Evolutionary conservation across 2,329 filamentous ascomycete species (phyloP), one percentile per base, ranked within the genome.

Genomic region (Paramyrothecium sp.): DNA sequence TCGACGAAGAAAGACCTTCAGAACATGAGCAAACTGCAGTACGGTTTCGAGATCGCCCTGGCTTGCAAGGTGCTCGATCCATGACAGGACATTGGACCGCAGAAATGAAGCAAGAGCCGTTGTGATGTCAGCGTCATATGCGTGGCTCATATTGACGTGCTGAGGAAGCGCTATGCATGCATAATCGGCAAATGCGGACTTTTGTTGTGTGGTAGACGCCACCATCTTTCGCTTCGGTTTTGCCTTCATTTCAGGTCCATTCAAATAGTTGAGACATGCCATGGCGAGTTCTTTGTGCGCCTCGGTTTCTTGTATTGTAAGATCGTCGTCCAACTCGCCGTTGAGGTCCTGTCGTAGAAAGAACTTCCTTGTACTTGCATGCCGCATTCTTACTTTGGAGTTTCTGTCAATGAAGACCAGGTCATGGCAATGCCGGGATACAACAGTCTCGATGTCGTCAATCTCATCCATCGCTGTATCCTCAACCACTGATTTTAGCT

Each of bases 151-250:
- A 13, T 20, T 26, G 21, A 51, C 21, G 21, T 51, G 48, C 11
- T 51, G 21, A 16, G 48, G 21, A 26, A 51, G 48, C 11, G 48
- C 48, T 10, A 22, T 22, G 48, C 48, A 51, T 22, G 48, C 48
- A 51, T 51, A 51, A 26, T 51, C 21, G n/a, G 48, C 48, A 26
- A 51, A 51, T 7, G 48, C 48, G 11, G 48, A 51, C 13, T 21
- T 13, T 26, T 51, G 48, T n/a, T 51, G 48, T 21, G 48, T 22
- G 12, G 21, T 22, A 16, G 33, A 38, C 12, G 48, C 48, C 48
- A 51, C 48, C 48, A 51, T 51, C n/a, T 51, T 51, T 13, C 48
- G 48, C 22, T 51, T 51, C n/a, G 21, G 7, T 51, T 51, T 51
- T 26, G 48, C 48, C 48, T 51, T 51, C 48, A 51, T 51, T 21